A percentile compares a stretch with the other conserved stretches of the same genome.
These are phyloP conservation scores for Talaromyces sp. DNA, from an alignment of 2,329 filamentous ascomycete genomes.

Conservation along the genomic window DNA sequence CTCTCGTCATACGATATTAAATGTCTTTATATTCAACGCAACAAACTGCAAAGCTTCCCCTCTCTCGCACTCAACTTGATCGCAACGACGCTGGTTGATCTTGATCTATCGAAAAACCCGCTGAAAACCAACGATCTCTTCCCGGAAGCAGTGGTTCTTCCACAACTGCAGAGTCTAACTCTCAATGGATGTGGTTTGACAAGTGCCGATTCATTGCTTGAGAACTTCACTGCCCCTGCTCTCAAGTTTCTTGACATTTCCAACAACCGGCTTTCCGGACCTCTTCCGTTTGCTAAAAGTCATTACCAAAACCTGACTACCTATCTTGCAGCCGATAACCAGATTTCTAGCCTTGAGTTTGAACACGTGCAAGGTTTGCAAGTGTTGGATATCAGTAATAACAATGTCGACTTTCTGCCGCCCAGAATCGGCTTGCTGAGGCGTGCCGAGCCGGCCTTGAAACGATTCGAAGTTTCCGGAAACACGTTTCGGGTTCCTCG, in stretches of 20 bases:
- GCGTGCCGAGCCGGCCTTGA: conserved; percentile 44
- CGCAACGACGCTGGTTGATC: conserved; percentile 60
- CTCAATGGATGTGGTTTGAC: conserved; percentile 68
- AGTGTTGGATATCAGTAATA: conserved; percentile 74
- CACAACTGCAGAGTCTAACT: conserved; percentile 70
- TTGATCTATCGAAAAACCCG: conserved; percentile 72
- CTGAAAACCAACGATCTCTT: conserved; percentile 62
- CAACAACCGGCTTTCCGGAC: conserved; percentile 67
- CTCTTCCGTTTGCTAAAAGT: conserved; percentile 60
- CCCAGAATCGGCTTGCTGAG: conserved; percentile 73
- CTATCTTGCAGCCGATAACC: conserved; percentile 73
- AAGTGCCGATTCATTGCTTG: conserved; percentile 60
- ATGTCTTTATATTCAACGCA: conserved; percentile 67
- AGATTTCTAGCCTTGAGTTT: conserved; percentile 65
- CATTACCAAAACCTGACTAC: conserved; percentile 65
- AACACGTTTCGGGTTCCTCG: conserved; percentile 85
- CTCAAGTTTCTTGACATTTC: conserved; percentile 75
- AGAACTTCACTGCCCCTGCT: conserved; percentile 63
- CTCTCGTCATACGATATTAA: conserved; percentile 44
- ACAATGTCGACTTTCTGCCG: conserved; percentile 76
- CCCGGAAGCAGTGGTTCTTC: conserved; percentile 60
- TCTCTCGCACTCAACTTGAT: conserved; percentile 62
- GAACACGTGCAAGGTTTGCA: conserved; percentile 68
- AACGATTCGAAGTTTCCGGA: conserved; percentile 68
- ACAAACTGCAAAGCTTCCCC: conserved; percentile 66